Percentiles rank a stretch among this genome's conserved stretches.
Conservation (phyloP, 148 eudicot species). For the Rhododendron griersonianum region DNA sequence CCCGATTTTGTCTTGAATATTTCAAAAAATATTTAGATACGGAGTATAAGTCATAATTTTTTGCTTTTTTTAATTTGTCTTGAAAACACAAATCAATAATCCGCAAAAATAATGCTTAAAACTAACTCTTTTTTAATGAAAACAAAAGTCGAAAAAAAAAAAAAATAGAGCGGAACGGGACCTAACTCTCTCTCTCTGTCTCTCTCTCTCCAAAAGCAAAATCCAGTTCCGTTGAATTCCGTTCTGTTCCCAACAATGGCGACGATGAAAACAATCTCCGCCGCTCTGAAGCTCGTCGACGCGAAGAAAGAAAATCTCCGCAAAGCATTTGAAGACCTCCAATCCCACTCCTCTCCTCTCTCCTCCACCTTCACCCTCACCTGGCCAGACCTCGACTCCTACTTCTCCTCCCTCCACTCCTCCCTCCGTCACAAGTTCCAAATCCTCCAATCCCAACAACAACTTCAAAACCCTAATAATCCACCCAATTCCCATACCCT, state of each 20-base stretch:
- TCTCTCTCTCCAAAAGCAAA: too few relatives aligned
- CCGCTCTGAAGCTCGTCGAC: constrained; percentile 33
- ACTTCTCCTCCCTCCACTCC: constrained; percentile 36
- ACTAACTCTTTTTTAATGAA: too few relatives aligned
- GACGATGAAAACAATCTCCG: constrained; percentile 23
- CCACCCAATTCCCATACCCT: neutral
- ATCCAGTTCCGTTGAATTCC: too few relatives aligned
- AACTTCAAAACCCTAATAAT: neutral
- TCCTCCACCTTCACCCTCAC: constrained; percentile 24
- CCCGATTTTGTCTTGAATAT: too few relatives aligned
- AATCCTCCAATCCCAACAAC: constrained; percentile 24
- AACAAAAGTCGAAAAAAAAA: too few relatives aligned
- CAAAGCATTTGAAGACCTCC: constrained; percentile 42
- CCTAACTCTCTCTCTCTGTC: too few relatives aligned
- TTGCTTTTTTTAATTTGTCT: too few relatives aligned
- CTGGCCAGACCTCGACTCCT: constrained; percentile 46
- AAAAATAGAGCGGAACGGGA: too few relatives aligned
- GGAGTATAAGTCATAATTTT: too few relatives aligned
- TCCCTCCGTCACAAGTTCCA: constrained; percentile 23
- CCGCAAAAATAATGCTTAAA: too few relatives aligned
- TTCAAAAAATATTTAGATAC: too few relatives aligned
- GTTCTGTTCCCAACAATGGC: constrained; percentile 23
- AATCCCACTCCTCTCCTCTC: constrained; percentile 31
- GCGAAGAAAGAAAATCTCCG: constrained; percentile 31
- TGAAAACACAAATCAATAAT: too few relatives aligned